Evolutionary conservation across 768 basidiomycete genomes (phyloP).

Genomic region (Trametes villosa): DNA sequence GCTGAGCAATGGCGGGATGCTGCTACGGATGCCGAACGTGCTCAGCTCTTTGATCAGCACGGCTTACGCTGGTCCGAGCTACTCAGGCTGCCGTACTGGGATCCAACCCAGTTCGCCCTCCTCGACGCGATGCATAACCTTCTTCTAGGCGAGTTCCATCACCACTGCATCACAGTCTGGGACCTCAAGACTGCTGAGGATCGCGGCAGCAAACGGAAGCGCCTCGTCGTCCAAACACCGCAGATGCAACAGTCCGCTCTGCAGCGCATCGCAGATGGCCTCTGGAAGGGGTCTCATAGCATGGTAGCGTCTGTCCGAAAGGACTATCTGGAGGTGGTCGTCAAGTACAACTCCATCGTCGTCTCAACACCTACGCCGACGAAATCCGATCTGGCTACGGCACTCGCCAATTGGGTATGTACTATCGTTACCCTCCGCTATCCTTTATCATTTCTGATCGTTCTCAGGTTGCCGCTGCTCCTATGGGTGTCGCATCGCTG

Average conservation of each 20-base stretch:
- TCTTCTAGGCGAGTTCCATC: slow-evolving; percentile 38
- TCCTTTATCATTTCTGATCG: background rate
- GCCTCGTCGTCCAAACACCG: background rate
- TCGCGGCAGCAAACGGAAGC: background rate
- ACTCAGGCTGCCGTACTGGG: slow-evolving; percentile 45
- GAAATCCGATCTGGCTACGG: background rate
- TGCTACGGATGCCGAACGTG: slow-evolving; percentile 1
- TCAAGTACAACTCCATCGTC: background rate
- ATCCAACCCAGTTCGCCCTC: slow-evolving; percentile 35
- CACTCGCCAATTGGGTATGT: background rate
- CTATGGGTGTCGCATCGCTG: background rate
- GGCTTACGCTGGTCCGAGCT: slow-evolving; percentile 37
- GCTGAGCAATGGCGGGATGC: slow-evolving; percentile 29
- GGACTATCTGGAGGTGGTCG: background rate
- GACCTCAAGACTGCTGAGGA: background rate
- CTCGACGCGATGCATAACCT: slow-evolving; percentile 49
- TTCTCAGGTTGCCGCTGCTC: background rate
- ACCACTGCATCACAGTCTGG: slow-evolving; percentile 39
- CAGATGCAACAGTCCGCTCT: background rate
- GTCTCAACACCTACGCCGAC: background rate
- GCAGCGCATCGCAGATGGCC: background rate
- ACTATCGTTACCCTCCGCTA: background rate
- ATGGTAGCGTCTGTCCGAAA: background rate
- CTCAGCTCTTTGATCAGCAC: slow-evolving; percentile 19
- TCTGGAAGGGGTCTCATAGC: background rate